phyloP scores from a whole-genome alignment of 2,329 filamentous ascomycete genomes.

The Dothideomycetes sp. region DNA sequence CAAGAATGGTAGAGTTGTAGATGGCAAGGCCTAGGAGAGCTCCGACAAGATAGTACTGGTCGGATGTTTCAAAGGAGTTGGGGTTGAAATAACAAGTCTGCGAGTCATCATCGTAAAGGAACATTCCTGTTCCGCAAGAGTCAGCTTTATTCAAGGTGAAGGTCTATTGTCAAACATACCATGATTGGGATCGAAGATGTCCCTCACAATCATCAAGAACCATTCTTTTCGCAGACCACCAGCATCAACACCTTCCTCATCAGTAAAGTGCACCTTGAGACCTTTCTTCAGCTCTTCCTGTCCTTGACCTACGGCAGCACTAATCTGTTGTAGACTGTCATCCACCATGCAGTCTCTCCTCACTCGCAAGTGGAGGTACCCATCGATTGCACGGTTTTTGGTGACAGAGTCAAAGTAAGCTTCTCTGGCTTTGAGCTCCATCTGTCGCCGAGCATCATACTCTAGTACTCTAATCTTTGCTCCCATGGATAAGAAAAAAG shows the following conservation, averaged over 20 bases:
- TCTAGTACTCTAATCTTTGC: slow-evolving; percentile 87
- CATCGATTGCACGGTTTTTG: slow-evolving; percentile 57
- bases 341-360: slow-evolving; percentile 79
- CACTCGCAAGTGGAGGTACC: slow-evolving; percentile 63
- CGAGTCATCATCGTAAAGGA: slow-evolving; percentile 84
- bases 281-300: slow-evolving; percentile 85
- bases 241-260: slow-evolving; percentile 84
- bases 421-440: slow-evolving; percentile 78
- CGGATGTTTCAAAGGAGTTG: slow-evolving; percentile 76
- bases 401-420: slow-evolving; percentile 87
- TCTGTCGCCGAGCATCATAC: slow-evolving; percentile 76
- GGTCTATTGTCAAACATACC: slow-evolving; percentile 48
- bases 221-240: slow-evolving; percentile 88
- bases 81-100: slow-evolving; percentile 90
- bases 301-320: slow-evolving; percentile 69
- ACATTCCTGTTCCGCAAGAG: slow-evolving; percentile 57
- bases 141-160: slow-evolving; percentile 5
- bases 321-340: slow-evolving; percentile 74
- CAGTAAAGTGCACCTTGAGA: slow-evolving; percentile 71
- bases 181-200: slow-evolving; percentile 84
- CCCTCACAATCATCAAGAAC: slow-evolving; percentile 78
- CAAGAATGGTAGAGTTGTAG: slow-evolving; percentile 88
- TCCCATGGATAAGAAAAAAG: slow-evolving; percentile 83
- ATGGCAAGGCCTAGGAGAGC: slow-evolving; percentile 82
- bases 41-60: slow-evolving; percentile 84